Percentiles rank a stretch among this genome's conserved stretches.
These are phyloP conservation scores for Waltiozyma sp. DNA, from an alignment of 1,139 yeast genomes.

Conservation along the genomic window DNA sequence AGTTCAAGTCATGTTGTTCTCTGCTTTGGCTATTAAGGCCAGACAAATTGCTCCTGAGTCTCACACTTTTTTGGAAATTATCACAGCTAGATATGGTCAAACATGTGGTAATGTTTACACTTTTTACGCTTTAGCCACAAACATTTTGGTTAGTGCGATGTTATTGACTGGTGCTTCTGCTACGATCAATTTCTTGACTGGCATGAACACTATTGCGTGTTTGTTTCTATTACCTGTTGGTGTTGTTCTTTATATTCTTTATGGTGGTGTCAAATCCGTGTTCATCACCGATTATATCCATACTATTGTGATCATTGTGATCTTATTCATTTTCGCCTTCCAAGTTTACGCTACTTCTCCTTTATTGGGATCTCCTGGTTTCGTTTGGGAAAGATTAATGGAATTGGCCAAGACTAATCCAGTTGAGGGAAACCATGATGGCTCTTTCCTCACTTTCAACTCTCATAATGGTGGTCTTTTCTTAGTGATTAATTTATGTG, in stretches of 20 bases:
- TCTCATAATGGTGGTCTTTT: conserved; percentile 74
- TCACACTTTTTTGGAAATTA: conserved; percentile 65
- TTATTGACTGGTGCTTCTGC: conserved; percentile 81
- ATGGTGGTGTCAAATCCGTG: conserved; percentile 88
- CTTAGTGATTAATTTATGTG: conserved; percentile 72
- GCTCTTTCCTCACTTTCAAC: conserved; percentile 71
- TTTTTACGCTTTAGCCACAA: conserved; percentile 78
- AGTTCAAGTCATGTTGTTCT: conserved; percentile 58
- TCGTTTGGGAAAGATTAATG: conserved; percentile 59
- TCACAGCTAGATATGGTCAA: conserved; percentile 60
- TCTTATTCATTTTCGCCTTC: conserved; percentile 53
- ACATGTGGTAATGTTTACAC: conserved; percentile 57
- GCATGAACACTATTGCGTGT: conserved; percentile 75
- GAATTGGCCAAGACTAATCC: conserved; percentile 49
- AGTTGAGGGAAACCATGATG: conserved; percentile 60
- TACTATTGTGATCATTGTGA: conserved; percentile 48
- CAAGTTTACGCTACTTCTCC: conserved; percentile 51
- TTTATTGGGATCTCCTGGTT: conserved; percentile 68
- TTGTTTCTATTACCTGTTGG: conserved; percentile 75
- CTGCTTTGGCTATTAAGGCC: conserved; percentile 63
- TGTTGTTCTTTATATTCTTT: conserved; percentile 69
- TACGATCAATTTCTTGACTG: conserved; percentile 64
- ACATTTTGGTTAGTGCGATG: conserved; percentile 81
- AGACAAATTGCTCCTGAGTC: conserved; percentile 67
- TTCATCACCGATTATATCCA: conserved; percentile 82